phyloP scores from a whole-genome alignment of 768 basidiomycete genomes.

The Amanita molliuscula region DNA sequence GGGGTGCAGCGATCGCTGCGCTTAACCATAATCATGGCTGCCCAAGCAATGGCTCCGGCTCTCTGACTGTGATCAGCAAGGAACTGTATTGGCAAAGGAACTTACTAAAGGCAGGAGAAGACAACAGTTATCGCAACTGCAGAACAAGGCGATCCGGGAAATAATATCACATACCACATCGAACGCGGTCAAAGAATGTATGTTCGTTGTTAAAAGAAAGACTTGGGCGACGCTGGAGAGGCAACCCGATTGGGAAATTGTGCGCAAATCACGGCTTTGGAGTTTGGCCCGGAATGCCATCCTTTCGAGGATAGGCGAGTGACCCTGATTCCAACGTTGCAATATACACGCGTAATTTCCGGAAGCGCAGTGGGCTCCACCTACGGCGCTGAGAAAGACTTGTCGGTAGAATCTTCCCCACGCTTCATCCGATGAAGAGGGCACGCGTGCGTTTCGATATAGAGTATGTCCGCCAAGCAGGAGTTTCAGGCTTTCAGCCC shows the following conservation, averaged over 20 bases:
- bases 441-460: neutral
- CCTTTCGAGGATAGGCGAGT: neutral
- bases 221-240: neutral
- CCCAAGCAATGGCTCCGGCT: constrained; percentile 66
- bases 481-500: neutral
- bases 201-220: neutral
- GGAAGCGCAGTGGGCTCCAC: neutral
- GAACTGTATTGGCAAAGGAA: constrained; percentile 10
- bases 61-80: constrained; percentile 33
- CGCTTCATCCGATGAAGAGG: too few species aligned
- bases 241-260: constrained; percentile 1
- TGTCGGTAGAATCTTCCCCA: neutral
- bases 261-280: neutral
- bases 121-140: constrained; percentile 74
- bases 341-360: neutral
- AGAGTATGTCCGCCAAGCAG: neutral
- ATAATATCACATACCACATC: constrained; percentile 19
- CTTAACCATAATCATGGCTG: constrained; percentile 48
- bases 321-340: too few species aligned
- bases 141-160: constrained; percentile 8
- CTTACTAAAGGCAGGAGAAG: constrained; percentile 64
- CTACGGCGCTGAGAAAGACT: neutral
- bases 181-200: neutral
- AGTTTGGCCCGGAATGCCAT: neutral
- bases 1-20: constrained; percentile 7